A percentile compares a stretch with the other conserved stretches of the same genome.
Conservation (phyloP, 805 yeast species). For the Metschnikowia lachancei region DNA sequence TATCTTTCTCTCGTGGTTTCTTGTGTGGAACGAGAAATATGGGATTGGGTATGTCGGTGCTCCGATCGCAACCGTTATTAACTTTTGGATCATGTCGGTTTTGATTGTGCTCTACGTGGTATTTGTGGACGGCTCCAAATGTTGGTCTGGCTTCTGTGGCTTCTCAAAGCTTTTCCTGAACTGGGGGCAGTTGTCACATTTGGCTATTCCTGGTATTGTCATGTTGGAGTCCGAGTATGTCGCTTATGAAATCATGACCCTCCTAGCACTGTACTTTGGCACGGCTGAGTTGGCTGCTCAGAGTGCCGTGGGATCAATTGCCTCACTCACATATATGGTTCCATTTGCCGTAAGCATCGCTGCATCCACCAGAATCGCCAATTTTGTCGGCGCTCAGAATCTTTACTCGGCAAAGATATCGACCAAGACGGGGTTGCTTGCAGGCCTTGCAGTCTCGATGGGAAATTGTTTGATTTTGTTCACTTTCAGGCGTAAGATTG, state of each 20-base stretch:
- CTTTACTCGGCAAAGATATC: conserved; percentile 37
- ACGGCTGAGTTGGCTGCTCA: conserved; percentile 52
- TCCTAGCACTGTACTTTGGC: conserved; percentile 47
- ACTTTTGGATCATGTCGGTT: conserved; percentile 42
- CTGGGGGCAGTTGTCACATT: conserved; percentile 36
- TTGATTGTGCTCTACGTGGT: conserved; percentile 36
- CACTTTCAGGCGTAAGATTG: conserved; percentile 48
- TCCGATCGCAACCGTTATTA: conserved; percentile 41
- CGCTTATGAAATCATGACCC: conserved; percentile 47
- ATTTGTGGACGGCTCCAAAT: conserved; percentile 57
- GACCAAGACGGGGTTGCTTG: conserved; percentile 30
- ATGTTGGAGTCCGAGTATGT: conserved; percentile 46
- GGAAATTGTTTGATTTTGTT: conserved; percentile 47
- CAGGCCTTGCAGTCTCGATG: conserved; percentile 30
- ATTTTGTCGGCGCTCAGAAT: conserved; percentile 44
- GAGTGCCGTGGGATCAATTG: conserved; percentile 48
- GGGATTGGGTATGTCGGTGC: conserved; percentile 46
- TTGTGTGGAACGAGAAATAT: conserved; percentile 41
- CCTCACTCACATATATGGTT: conserved; percentile 43
- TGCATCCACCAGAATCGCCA: conserved; percentile 44
- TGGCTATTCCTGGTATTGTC: conserved; percentile 45
- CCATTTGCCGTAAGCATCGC: conserved; percentile 48
- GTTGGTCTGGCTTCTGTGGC: conserved; percentile 63
- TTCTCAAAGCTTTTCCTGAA: conserved; percentile 32
- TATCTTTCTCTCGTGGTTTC: conserved; percentile 37